Base-by-base conservation (phyloP, 1,284 basidiomycete genomes). In the Cryptococcus deneoformans region DNA sequence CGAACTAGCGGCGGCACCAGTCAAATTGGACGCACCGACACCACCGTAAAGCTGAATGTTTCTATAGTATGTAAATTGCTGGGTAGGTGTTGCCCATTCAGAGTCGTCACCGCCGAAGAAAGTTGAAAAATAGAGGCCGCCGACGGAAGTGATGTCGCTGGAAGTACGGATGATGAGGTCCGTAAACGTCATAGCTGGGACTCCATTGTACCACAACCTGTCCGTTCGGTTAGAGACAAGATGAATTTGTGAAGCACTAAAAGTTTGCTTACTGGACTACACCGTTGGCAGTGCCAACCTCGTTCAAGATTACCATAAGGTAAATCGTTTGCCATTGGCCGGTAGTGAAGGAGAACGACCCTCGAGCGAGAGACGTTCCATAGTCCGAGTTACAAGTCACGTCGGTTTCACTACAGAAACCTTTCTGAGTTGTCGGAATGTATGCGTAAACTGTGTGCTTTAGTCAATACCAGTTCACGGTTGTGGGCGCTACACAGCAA, bases 101-200 rank as follows among this genome's bases (percentile, higher is more conserved):
- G 60, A 29, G 57, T 77, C 72, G 58, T 73, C 64, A 7, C 78
- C 78, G 43, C 78, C 78, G 57, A 79, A 79, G 60, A 79, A 79
- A 24, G 78, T 79, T 20, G 73, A 76, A 58, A 78, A 78, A 67
- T 72, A 77, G 34, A 78, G 60, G 3, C 74, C 76, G 29, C 68
- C 70, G 35, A 77, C 63, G 5, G 64, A 63, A 35, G 55, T 44
- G 20, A 79, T 62, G 34, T 54, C 45, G 14, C 50, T 46, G 1
- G 73, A 64, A 3, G 64, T 60, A n/a, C 78, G 70, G 42, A 79
- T 46, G 53, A 67, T 70, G 52, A 79, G 68, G 54, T 76, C 68
- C 14, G 57, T 58, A 60, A 76, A 71, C 10, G 65, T 52, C 16
- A 78, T 60, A 3, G 71, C 72, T 59, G 62, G 68, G 34, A 70